Evolutionary conservation across 2,329 filamentous ascomycete species (phyloP), one percentile per base, ranked within the genome.

Genomic region (Westerdykella ornata): DNA sequence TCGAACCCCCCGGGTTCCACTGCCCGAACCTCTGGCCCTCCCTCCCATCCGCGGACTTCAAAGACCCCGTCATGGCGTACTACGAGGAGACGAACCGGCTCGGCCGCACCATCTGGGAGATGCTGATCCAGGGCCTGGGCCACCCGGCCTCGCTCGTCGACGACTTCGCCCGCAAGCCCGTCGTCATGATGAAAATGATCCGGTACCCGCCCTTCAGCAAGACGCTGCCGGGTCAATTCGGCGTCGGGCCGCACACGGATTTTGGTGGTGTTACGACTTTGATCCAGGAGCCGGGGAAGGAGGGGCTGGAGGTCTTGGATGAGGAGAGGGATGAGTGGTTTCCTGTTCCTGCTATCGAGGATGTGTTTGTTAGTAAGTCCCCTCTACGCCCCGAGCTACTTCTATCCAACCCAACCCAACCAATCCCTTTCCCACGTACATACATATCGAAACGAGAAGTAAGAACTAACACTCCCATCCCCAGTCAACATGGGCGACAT

Each of bases 181-280:
- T 45, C 17, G 42, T 41, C 11, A 28, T 29, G 22, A 39, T 49
- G 41, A 41, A 45, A 16, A 43, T 46, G 39, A 43, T 49, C 14
- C 46, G 45, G 31, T 49, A 49, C 19, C 41, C 44, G 5, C 42
- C 46, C 13, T 42, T 33, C 14, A 19, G n/a, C 3, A 35, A 29
- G 3, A 41, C 39, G 15, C 41, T 37, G 14, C 41, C 41, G 4
- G 41, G 41, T 2, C 46, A 49, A 35, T 38, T 46, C 11, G 46
- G 46, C 33, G 39, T 39, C 29, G 50, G 48, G 6, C 48, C 42
- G 1, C 48, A 53, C 8, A 51, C 46, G 7, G 50, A 53, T 29
- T 51, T 53, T 37, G 50, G 50, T 13, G 43, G 43, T n/a, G 42
- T 53, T 1, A 46, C 50, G 1, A 26, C 51, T 18, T 36, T 53